These are phyloP conservation scores for Solidago caesia DNA, from an alignment of 129 eudicot species.

Conservation along the genomic window DNA sequence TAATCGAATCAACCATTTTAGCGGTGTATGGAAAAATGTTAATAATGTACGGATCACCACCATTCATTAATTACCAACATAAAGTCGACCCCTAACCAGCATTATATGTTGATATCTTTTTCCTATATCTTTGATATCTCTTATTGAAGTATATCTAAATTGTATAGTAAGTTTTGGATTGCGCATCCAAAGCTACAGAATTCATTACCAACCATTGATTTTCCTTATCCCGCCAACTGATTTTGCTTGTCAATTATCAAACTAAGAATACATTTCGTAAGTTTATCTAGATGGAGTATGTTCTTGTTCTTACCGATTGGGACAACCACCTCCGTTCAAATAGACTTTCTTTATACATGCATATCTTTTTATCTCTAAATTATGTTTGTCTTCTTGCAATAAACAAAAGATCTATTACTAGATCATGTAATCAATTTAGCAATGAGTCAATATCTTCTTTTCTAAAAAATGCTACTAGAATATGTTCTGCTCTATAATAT, in stretches of 20 bases:
- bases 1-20: no score
- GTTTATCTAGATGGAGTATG: background rate
- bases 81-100: no score
- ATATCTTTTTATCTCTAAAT: conserved; percentile 12
- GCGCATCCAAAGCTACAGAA: conserved; percentile 9
- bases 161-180: background rate
- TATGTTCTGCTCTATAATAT: background rate
- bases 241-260: background rate
- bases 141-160: conserved; percentile 6
- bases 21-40: no score
- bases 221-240: background rate
- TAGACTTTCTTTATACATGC: conserved; percentile 11
- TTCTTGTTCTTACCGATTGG: background rate
- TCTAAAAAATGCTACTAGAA: background rate
- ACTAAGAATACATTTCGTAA: conserved; percentile 4
- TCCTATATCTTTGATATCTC: background rate
- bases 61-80: no score
- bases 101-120: background rate
- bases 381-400: conserved; percentile 24
- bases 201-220: conserved; percentile 2
- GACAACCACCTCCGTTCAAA: background rate
- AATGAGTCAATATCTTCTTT: conserved; percentile 1
- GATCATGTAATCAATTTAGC: conserved; percentile 16
- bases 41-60: no score
- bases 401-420: conserved; percentile 7